Conservation (phyloP, 148 eudicot species). For the Heliamphora exappendiculata region DNA sequence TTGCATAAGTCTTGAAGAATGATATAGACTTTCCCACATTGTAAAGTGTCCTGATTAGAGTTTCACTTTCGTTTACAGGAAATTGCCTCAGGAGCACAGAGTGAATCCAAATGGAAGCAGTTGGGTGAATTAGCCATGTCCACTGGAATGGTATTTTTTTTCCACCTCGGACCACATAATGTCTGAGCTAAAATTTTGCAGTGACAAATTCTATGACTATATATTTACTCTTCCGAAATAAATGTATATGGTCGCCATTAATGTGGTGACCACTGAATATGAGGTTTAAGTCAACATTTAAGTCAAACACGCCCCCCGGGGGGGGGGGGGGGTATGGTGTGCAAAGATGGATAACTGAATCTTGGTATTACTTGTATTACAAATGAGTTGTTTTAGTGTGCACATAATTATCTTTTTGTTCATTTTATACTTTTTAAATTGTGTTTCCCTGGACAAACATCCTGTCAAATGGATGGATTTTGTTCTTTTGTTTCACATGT, state of each 20-base stretch:
- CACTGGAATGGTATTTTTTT: slow-evolving; percentile 65
- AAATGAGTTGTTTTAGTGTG: neutral
- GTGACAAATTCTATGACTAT: neutral
- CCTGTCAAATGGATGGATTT: neutral
- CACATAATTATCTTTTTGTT: neutral
- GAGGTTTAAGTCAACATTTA: too few relatives aligned
- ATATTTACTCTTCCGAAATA: neutral
- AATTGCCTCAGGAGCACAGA: slow-evolving; percentile 80
- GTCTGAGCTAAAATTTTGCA: neutral
- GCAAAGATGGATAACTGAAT: neutral
- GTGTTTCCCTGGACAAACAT: neutral
- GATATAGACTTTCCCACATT: neutral
- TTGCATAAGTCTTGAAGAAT: neutral
- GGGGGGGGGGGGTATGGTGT: too few relatives aligned
- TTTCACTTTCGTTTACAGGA: slow-evolving; percentile 47
- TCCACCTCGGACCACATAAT: neutral
- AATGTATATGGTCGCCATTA: neutral
- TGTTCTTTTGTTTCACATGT: neutral
- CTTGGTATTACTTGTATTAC: neutral
- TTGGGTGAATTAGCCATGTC: slow-evolving; percentile 99
- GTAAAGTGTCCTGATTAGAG: neutral
- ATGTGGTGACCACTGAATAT: neutral
- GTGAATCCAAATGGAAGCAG: slow-evolving; percentile 97
- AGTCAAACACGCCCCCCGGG: too few relatives aligned
- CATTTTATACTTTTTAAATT: neutral